Conservation (phyloP, 139 green algal species). For the Astrephomene gubernaculifera region DNA sequence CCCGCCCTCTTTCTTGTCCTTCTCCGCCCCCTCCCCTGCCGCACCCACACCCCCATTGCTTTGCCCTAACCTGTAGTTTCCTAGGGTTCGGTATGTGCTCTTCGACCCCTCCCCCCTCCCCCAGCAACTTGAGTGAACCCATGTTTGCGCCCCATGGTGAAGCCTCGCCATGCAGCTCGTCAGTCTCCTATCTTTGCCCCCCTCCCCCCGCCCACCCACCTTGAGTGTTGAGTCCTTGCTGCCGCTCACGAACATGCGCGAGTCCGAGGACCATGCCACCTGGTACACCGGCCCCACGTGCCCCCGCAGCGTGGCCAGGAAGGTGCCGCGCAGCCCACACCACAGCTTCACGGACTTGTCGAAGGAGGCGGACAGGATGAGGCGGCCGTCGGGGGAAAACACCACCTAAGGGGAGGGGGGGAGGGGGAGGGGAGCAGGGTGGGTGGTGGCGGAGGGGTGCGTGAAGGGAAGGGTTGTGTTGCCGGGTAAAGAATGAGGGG, state of each 20-base stretch:
- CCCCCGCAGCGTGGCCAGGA: conserved; percentile 90
- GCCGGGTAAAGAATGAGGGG: background rate
- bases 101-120: no score
- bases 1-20: no score
- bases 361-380: conserved; percentile 93
- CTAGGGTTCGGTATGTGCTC: no score
- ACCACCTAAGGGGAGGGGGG: conserved; percentile 74
- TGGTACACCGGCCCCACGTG: conserved; percentile 98
- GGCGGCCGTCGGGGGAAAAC: conserved; percentile 97
- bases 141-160: no score
- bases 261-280: conserved; percentile 94
- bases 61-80: no score
- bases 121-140: no score
- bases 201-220: conserved; percentile 57
- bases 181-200: no score
- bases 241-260: conserved; percentile 89
- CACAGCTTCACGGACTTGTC: conserved; percentile 99
- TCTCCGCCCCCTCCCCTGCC: no score
- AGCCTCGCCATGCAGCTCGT: no score
- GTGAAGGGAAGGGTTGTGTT: background rate
- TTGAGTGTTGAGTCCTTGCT: conserved; percentile 98
- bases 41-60: no score
- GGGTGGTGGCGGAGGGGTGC: background rate
- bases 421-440: background rate
- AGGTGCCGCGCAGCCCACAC: conserved; percentile 92